Conservation (phyloP, 306 rosid species). For the Vicia faba region DNA sequence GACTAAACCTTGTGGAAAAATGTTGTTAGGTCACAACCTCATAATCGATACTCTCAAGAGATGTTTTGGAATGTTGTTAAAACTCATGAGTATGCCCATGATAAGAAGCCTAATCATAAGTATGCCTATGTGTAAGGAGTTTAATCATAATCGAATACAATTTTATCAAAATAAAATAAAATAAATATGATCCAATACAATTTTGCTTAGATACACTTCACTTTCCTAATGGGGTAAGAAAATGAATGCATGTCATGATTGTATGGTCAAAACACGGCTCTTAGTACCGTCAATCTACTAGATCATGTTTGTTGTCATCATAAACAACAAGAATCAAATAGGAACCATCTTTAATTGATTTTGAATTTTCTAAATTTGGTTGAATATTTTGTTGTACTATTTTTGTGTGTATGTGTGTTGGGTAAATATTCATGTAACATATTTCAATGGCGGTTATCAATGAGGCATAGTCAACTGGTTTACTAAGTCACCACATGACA, state of each 20-base stretch:
- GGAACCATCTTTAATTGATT: slow-evolving; percentile 24
- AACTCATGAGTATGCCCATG: too few relatives aligned
- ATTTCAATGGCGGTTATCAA: slow-evolving; percentile 14
- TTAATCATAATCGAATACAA: too few relatives aligned
- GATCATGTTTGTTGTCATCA: slow-evolving; percentile 21
- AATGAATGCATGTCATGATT: background rate
- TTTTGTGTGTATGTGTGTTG: background rate
- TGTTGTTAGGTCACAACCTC: too few relatives aligned
- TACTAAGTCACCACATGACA: slow-evolving; percentile 33
- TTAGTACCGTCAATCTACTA: slow-evolving; percentile 2
- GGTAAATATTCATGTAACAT: background rate
- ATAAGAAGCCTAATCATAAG: too few relatives aligned
- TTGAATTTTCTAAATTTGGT: slow-evolving; percentile 39
- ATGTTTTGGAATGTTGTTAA: too few relatives aligned
- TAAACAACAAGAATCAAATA: slow-evolving; percentile 19
- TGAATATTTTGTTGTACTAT: slow-evolving; percentile 8
- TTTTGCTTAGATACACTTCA: too few relatives aligned
- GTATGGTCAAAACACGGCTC: slow-evolving; percentile 47
- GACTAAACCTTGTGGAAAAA: too few relatives aligned
- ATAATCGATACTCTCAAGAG: too few relatives aligned
- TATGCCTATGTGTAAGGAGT: too few relatives aligned
- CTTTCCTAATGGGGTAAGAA: slow-evolving; percentile 1
- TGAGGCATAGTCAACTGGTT: slow-evolving; percentile 33
- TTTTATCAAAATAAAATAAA: too few relatives aligned
- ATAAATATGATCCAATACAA: background rate